Base-by-base conservation (phyloP, 148 eudicot species). In the Nyssa sinensis region DNA sequence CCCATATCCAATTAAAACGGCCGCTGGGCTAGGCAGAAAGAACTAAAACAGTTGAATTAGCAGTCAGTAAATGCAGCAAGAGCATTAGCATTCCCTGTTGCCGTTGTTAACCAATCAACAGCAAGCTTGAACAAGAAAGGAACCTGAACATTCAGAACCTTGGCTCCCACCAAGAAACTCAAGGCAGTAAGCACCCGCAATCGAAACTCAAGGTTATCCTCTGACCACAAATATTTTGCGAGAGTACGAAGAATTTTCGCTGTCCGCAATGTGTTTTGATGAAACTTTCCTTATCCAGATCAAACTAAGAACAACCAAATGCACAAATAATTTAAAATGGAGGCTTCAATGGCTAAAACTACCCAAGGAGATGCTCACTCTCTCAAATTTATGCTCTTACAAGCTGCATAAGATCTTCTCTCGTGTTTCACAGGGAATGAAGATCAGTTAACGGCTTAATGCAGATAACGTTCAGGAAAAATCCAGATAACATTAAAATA, bases 61-160 rank as follows among this genome's bases (percentile, higher is more conserved):
- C 83, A 80, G 92, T 84, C 10, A n/a, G 90, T 86, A 77, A 94
- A 94, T 28, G 89, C 89, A 60, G 97, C 85, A 82, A 94, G 89
- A 79, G 92, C 79, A 79, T 67, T 64, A 69, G 97, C 84, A 82
- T 87, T 90, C 76, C 97, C 98, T 57, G 93, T 87, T 62, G 95
- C 90, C 29, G 90, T 81, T 41, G 97, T 84, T 74, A 94, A 80
- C 97, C 95, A 94, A 80, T 94, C 98, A 79, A 94, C 90, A 21
- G 97, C 95, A 60, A 92, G 93, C 79, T 94, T 94, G 82, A 94
- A 92, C 75, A 94, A 72, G 76, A 94, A 90, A 49, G 98, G 98
- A 77, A 94, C 98, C 77, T 91, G 97, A 80, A 94, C 98, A 87
- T 92, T 94, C 77, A 94, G 66, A 62, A 94, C 95, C 91, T 94